Base-by-base conservation (phyloP, 2,329 filamentous ascomycete genomes). In the Fusarium scirpi region DNA sequence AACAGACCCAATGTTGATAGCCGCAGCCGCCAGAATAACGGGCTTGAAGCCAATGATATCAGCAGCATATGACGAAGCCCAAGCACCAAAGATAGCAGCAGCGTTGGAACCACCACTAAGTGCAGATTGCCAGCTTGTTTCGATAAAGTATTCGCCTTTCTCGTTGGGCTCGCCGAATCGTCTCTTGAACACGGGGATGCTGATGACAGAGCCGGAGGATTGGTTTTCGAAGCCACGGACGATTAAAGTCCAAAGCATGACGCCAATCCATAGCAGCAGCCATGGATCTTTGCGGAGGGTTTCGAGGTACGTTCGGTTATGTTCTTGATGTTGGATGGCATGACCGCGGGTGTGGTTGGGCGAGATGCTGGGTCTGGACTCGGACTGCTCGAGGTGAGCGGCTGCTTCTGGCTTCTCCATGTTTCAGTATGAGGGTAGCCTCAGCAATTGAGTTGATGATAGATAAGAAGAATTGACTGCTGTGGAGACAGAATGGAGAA, bases 221-320 rank as follows among this genome's bases (percentile, higher is more conserved):
- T 73, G 71, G 48, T 62, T 72, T 46, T 77, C 76, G 49, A 77
- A 77, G 3, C 76, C 76, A 7, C 76, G 75, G 4, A 77, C 74
- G 20, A 76, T 74, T 11, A 77, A 51, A 1, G 76, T 77, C 76
- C 74, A 77, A 7, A 77, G 73, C 76, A 77, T 77, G 6, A 77
- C 74, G 3, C 70, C 75, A 3, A 76, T 75, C 76, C 75, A 78
- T 30, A 78, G 69, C 1, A 78, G 62, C 16, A 78, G 75, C 62
- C 73, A 70, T 20, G 76, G 76, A 25, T 78, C 76, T 5, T 69
- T 68, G 7, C 72, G 73, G 1, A 78, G 58, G 3, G 76, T 76
- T 46, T 78, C 59, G 5, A 62, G 10, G 34, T 74, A 75, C 1
- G 72, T 75, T 27, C 74, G 55, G 18, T 70, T 78, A 13, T 74